Percentiles rank a stretch among this genome's conserved stretches.
phyloP scores from a whole-genome alignment of 768 basidiomycete species.

The Pleurotus tuber-regium region DNA sequence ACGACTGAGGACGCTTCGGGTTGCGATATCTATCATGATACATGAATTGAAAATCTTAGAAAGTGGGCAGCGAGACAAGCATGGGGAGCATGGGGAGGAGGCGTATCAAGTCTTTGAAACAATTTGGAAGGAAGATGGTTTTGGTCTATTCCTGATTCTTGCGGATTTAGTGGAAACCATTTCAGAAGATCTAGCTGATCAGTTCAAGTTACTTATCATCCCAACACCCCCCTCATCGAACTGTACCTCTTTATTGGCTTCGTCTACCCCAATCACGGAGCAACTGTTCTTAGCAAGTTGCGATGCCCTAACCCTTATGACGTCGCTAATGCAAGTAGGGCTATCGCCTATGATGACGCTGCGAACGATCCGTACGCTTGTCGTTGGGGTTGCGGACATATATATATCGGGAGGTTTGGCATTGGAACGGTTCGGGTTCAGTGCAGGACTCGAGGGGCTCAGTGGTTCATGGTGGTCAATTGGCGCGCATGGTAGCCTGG shows the following conservation, averaged over 20 bases:
- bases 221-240: background rate
- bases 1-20: conserved; percentile 57
- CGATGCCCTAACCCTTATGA: conserved; percentile 53
- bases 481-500: background rate
- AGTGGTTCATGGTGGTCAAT: conserved; percentile 7
- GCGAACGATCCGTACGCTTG: conserved; percentile 44
- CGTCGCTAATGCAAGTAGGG: conserved; percentile 17
- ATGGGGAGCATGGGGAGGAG: background rate
- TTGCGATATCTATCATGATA: conserved; percentile 57
- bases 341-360: conserved; percentile 41
- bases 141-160: background rate
- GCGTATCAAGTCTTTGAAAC: background rate
- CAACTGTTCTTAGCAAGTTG: conserved; percentile 53
- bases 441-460: background rate
- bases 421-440: background rate
- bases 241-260: background rate
- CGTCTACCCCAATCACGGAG: conserved; percentile 33
- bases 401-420: conserved; percentile 54
- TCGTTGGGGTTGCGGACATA: conserved; percentile 46
- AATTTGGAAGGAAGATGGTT: background rate
- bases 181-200: conserved; percentile 1
- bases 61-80: background rate
- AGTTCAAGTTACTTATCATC: background rate
- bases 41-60: conserved; percentile 37
- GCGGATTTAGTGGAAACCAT: conserved; percentile 1